Conservation (phyloP, 2,329 filamentous ascomycete species). For the Fusarium phyllophilum region DNA sequence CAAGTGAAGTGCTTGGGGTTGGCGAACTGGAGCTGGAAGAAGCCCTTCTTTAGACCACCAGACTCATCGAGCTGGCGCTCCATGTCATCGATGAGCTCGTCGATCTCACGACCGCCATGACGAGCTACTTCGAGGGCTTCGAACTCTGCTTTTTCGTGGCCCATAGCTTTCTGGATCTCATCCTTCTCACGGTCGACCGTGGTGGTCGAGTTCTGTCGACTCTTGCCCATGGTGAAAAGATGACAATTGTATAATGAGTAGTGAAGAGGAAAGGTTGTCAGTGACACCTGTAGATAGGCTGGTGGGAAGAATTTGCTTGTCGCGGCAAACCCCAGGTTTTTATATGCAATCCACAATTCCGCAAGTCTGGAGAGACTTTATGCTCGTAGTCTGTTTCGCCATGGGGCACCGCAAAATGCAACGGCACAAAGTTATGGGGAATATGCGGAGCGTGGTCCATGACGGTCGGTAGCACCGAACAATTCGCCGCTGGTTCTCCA, state of each 20-base stretch:
- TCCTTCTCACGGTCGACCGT: slow-evolving; percentile 38
- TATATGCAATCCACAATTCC: slow-evolving; percentile 25
- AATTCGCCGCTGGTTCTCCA: slow-evolving; percentile 37
- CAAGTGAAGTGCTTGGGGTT: slow-evolving; percentile 74
- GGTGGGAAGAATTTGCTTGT: neutral
- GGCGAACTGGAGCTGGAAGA: slow-evolving; percentile 65
- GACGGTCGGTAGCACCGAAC: slow-evolving; percentile 43
- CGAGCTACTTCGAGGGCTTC: slow-evolving; percentile 52
- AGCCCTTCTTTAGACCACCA: slow-evolving; percentile 49
- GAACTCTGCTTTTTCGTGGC: slow-evolving; percentile 44
- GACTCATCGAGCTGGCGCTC: slow-evolving; percentile 52
- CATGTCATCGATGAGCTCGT: slow-evolving; percentile 54
- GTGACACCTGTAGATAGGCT: neutral
- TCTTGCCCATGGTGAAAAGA: slow-evolving; percentile 18
- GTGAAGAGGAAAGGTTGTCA: neutral
- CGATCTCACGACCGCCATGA: slow-evolving; percentile 49
- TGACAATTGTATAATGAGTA: no score
- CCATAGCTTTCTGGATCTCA: slow-evolving; percentile 27
- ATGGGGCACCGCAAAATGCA: slow-evolving; percentile 29
- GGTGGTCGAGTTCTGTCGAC: slow-evolving; percentile 35
- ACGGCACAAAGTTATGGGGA: slow-evolving; percentile 9
- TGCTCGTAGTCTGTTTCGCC: slow-evolving; percentile 12
- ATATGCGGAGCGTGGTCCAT: slow-evolving; percentile 6
- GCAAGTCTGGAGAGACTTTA: slow-evolving; percentile 30
- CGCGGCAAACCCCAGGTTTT: slow-evolving; percentile 24